phyloP scores from a whole-genome alignment of 192 early-diverging fungal genomes.

The Radiomyces spectabilis region DNA sequence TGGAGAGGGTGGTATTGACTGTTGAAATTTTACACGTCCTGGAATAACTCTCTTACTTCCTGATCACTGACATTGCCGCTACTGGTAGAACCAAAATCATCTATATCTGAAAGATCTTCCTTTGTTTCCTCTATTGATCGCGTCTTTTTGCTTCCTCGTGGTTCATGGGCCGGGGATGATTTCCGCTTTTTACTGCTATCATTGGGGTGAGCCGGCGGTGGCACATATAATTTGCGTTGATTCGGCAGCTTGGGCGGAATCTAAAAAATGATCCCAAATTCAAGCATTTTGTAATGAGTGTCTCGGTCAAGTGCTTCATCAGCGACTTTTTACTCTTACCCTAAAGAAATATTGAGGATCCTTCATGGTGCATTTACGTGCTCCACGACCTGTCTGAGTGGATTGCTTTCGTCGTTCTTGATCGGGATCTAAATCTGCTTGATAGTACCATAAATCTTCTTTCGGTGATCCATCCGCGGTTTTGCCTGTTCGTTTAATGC shows the following conservation, averaged over 20 bases:
- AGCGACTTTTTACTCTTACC: not conserved
- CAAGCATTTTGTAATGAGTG: not conserved
- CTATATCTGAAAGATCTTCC: too few species aligned
- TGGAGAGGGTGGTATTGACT: too few species aligned
- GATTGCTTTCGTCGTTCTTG: conserved; percentile 29
- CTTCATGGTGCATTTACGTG: conserved; percentile 40
- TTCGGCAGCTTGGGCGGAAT: conserved; percentile 42
- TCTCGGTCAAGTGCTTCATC: not conserved
- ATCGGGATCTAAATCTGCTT: conserved; percentile 34
- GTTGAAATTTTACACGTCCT: too few species aligned
- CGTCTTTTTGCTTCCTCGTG: conserved; percentile 1
- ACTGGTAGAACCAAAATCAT: conserved; percentile 7
- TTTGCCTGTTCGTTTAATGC: conserved; percentile 36
- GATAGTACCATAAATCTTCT: conserved; percentile 40
- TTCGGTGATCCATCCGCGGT: conserved; percentile 39
- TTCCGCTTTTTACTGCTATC: conserved; percentile 1
- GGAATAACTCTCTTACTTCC: conserved; percentile 12
- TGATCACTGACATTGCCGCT: conserved; percentile 12
- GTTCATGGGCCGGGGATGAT: too few species aligned
- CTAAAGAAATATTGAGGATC: conserved; percentile 41
- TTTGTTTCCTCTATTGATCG: not conserved
- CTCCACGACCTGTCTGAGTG: conserved; percentile 27
- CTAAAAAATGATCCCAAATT: conserved; percentile 5
- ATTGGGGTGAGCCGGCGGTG: not conserved
- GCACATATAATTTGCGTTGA: conserved; percentile 21